Evolutionary conservation across 805 yeast species (phyloP).

Genomic region (Cyberlindnera japonica): DNA sequence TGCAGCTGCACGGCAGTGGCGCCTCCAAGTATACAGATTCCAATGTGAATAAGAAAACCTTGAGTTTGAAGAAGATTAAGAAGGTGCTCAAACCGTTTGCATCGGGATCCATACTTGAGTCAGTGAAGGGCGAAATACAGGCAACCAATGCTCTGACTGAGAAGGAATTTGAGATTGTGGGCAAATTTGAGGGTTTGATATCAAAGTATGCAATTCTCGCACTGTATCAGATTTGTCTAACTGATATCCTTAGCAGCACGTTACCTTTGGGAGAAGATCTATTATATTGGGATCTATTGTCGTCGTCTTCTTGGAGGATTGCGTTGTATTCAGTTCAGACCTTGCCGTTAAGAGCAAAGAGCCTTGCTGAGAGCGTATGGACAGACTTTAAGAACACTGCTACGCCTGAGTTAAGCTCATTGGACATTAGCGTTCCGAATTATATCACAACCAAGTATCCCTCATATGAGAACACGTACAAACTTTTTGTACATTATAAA

Average conservation of each 20-base stretch:
- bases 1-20: conserved; percentile 2
- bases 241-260: conserved; percentile 37
- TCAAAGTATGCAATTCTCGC: conserved; percentile 31
- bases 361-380: conserved; percentile 19
- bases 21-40: conserved; percentile 3
- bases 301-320: conserved; percentile 31
- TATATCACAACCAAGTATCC: conserved; percentile 10
- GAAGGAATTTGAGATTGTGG: conserved; percentile 15
- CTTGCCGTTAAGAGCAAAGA: conserved; percentile 28
- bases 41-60: conserved; percentile 7
- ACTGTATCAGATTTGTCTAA: conserved; percentile 33
- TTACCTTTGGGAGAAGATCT: conserved; percentile 41
- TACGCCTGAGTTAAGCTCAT: conserved; percentile 10
- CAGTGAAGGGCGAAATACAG: neutral
- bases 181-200: conserved; percentile 28
- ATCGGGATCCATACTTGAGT: conserved; percentile 8
- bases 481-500: conserved; percentile 13
- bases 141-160: neutral
- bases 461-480: conserved; percentile 9
- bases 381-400: conserved; percentile 26
- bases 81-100: conserved; percentile 12
- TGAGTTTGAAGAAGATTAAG: conserved; percentile 12
- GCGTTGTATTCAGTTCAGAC: conserved; percentile 39
- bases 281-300: conserved; percentile 42
- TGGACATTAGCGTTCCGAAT: conserved; percentile 10